phyloP scores from a whole-genome alignment of 495 filamentous ascomycete species.

The Paragyromitra xinjiangensis region DNA sequence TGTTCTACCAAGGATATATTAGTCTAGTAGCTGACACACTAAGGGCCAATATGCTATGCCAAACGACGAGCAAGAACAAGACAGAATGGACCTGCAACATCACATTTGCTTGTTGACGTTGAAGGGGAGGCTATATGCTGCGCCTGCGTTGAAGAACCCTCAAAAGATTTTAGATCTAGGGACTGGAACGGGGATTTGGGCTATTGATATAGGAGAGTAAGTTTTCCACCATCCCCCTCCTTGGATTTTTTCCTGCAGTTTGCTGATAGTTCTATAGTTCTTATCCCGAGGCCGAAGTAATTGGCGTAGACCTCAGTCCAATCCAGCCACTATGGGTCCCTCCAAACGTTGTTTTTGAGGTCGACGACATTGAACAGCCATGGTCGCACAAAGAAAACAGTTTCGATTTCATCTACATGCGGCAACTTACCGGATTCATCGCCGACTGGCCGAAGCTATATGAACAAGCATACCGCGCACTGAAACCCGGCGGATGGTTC shows the following conservation, averaged over 20 bases:
- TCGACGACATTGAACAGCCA: conserved; percentile 67
- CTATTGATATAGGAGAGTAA: conserved; percentile 64
- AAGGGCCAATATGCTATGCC: conserved; percentile 47
- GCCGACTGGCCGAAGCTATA: conserved; percentile 38
- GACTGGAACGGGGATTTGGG: conserved; percentile 72
- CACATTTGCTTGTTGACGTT: conserved; percentile 65
- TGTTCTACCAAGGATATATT: not conserved
- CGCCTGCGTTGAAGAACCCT: conserved; percentile 62
- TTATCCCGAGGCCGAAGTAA: conserved; percentile 64
- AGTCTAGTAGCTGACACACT: conserved; percentile 59
- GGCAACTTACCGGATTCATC: conserved; percentile 50
- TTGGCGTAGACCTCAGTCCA: conserved; percentile 69
- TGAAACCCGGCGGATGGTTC: conserved; percentile 65
- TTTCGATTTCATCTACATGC: conserved; percentile 61
- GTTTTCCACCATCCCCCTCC: not conserved
- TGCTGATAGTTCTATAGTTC: conserved; percentile 25
- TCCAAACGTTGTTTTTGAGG: conserved; percentile 70
- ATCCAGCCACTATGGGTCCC: conserved; percentile 71
- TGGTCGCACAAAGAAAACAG: conserved; percentile 57
- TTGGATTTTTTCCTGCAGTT: not conserved
- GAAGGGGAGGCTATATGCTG: conserved; percentile 65
- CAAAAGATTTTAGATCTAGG: conserved; percentile 68
- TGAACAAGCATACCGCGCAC: conserved; percentile 39
- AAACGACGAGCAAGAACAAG: conserved; percentile 45
- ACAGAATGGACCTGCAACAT: conserved; percentile 59